Conservation (phyloP, 2,329 filamentous ascomycete genomes). For the Xylaria hypoxylon region DNA sequence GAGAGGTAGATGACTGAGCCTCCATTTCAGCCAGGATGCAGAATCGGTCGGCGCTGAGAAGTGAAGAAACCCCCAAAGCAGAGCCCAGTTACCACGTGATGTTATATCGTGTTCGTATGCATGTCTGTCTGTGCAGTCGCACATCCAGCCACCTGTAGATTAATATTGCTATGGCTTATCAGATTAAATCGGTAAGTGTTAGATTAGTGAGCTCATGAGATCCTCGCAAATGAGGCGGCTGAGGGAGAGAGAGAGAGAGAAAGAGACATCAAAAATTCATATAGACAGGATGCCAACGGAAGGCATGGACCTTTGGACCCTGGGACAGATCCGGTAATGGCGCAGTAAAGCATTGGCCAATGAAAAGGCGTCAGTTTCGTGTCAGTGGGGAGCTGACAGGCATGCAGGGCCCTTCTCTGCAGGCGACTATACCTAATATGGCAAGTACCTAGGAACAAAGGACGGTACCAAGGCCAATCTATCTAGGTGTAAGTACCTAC, state of each 20-base stretch:
- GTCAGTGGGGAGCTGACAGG: conserved; percentile 9
- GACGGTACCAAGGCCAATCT: too few species aligned
- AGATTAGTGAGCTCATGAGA: not conserved
- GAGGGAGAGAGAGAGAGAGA: not conserved
- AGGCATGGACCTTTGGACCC: not conserved
- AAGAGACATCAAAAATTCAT: not conserved
- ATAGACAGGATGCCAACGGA: not conserved
- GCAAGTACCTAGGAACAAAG: too few species aligned
- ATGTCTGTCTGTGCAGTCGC: not conserved
- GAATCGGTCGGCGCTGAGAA: too few species aligned
- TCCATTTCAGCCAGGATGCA: conserved; percentile 10
- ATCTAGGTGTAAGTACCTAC: too few species aligned
- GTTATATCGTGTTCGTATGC: not conserved
- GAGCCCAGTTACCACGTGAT: not conserved
- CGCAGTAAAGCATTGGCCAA: conserved; percentile 9
- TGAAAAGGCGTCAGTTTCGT: conserved; percentile 23
- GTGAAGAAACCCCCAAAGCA: not conserved
- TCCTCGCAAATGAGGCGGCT: not conserved
- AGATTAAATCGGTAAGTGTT: too few species aligned
- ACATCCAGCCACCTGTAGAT: not conserved
- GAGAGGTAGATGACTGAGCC: not conserved
- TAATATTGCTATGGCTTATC: not conserved
- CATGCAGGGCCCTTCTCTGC: too few species aligned
- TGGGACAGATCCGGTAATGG: conserved; percentile 1
- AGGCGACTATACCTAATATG: too few species aligned